Percentiles rank a stretch among this genome's conserved stretches.
phyloP scores from a whole-genome alignment of 192 early-diverging fungal species.

The Coemansia sp. region DNA sequence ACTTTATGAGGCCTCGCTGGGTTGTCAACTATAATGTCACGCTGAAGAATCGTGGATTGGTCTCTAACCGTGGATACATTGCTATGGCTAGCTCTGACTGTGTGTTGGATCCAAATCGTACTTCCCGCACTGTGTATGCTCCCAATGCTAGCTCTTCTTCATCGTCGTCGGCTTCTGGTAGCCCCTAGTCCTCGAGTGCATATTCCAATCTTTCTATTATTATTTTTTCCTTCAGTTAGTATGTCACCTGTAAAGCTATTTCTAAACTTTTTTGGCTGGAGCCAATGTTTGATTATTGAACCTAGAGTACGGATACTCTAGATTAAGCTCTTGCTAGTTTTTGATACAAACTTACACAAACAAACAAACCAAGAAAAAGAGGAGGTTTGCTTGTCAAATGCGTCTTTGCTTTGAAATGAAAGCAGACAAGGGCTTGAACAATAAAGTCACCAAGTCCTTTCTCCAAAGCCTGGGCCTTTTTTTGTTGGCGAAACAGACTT shows the following conservation, averaged over 20 bases:
- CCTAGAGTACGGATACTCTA: background rate
- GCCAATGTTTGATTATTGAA: background rate
- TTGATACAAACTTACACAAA: background rate
- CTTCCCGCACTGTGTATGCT: constrained; percentile 5
- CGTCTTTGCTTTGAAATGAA: background rate
- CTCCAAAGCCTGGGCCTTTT: background rate
- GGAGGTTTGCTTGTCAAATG: background rate
- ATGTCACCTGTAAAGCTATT: background rate
- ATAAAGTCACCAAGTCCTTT: background rate
- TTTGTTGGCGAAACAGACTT: background rate
- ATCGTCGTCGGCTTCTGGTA: background rate
- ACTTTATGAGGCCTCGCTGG: constrained; percentile 53
- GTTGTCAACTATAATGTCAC: constrained; percentile 47
- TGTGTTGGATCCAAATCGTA: constrained; percentile 39
- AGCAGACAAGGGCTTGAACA: background rate
- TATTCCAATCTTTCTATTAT: background rate
- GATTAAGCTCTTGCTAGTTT: background rate
- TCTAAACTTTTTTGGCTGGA: background rate
- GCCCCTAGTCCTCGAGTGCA: background rate
- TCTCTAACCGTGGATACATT: constrained; percentile 52
- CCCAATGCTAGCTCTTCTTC: background rate
- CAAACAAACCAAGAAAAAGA: background rate
- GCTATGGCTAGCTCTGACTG: constrained; percentile 55
- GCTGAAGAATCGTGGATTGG: constrained; percentile 34
- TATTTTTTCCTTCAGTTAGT: background rate